A percentile compares a stretch with the other conserved stretches of the same genome.
These are phyloP conservation scores for Metschnikowia peoriensis DNA, from an alignment of 805 yeast genomes.

Conservation along the genomic window DNA sequence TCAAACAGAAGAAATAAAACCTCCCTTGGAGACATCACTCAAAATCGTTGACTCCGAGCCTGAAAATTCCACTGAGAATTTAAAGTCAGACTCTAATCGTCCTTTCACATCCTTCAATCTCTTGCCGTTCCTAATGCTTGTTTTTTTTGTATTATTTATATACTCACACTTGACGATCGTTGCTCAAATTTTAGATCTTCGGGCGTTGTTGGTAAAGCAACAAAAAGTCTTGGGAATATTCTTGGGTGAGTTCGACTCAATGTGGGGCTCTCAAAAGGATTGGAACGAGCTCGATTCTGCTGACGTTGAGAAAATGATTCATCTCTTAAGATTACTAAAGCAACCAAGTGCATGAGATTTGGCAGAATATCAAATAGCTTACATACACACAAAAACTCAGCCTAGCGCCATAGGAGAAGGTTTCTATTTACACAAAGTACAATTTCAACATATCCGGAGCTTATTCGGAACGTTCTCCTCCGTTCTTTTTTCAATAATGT, in stretches of 20 bases:
- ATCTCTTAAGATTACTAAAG: neutral
- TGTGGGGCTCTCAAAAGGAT: neutral
- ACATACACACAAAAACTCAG: neutral
- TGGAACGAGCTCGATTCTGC: neutral
- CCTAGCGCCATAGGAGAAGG: too few species aligned
- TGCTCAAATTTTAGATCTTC: constrained; percentile 3
- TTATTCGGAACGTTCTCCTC: constrained; percentile 11
- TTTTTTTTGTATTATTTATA: neutral
- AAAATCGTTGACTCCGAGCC: neutral
- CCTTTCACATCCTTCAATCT: neutral
- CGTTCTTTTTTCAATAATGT: constrained; percentile 47
- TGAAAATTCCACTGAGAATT: neutral
- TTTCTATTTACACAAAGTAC: constrained; percentile 4
- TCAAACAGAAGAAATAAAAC: neutral
- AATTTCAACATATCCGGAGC: constrained; percentile 15
- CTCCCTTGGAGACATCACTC: neutral
- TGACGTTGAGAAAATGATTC: neutral
- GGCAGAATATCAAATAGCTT: neutral
- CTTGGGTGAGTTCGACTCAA: constrained; percentile 1
- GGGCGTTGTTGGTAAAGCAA: constrained; percentile 10
- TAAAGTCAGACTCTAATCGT: neutral
- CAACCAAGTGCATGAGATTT: neutral
- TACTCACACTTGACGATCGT: constrained; percentile 8
- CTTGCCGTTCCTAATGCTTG: neutral
- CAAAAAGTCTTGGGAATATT: constrained; percentile 8